Evolutionary conservation across 805 yeast genomes (phyloP), one percentile per base, ranked within the genome.

Genomic region (Sugiyamaella qingdaonensis): DNA sequence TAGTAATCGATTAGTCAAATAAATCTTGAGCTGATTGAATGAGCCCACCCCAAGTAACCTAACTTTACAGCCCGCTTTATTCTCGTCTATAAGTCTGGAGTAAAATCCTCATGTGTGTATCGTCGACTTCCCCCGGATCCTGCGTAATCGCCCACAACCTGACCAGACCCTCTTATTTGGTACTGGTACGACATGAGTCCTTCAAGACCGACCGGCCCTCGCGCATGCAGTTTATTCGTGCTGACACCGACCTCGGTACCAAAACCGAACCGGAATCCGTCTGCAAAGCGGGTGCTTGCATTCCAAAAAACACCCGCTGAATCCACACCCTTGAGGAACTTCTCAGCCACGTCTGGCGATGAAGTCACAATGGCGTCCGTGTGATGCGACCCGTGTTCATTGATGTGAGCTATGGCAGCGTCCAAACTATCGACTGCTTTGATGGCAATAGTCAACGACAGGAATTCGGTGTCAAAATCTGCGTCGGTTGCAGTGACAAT

Each of bases 241-340:
- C 96, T 86, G 55, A 94, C 92, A 34, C 99, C 99, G 14, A 94
- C 99, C 70, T 94, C 99, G 4, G 99, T 86, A 50, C 99, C 99
- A 67, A 95, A 94, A 0, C 99, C 99, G 66, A 92, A 94, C 68
- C 99, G 80, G 78, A 88, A 94, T 2, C 99, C 99, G 70, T 94
- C 99, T 5, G 99, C 98, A 73, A 94, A 94, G 66, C 99, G 78
- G 8, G 98, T 89, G 18, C 96, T 87, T 48, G 95, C 92, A 67
- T 94, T 94, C 98, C 98, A 92, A 74, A 89, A 94, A 10, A 94
- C 96, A 53, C 97, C 97, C 1, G 98, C 86, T 1, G 97, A 88
- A 68, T 94, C 99, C 45, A 94, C 79, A 19, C 91, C 94, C 65
- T 82, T 82, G 65, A 92, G 69, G 72, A 94, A 94, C 53, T 69